Base-by-base conservation (phyloP, 192 early-diverging fungal genomes). In the Coemansia sp. region DNA sequence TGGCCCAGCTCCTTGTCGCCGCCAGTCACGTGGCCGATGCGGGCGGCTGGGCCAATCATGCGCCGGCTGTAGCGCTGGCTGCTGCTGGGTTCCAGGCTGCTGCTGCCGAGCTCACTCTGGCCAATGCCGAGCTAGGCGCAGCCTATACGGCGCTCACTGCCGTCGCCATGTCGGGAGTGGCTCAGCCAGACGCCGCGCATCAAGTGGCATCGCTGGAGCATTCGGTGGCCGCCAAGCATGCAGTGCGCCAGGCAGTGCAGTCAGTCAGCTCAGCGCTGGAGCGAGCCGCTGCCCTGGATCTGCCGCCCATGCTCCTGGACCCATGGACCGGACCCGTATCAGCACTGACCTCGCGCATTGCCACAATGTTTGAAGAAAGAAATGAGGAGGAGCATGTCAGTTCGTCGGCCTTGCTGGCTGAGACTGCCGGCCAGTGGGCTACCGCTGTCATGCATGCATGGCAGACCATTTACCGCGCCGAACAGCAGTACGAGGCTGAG, bases 401-500 rank as follows among this genome's bases (percentile, higher is more conserved):
- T 4, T 24, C 44, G 12, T 12, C 26, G 14, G 17, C 12, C n/a
- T 22, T 39, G 4, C 14, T 63, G 42, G 74, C 75, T 2, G 65
- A 46, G 7, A 37, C 62, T 2, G 65, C 66, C 5, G 76, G 62
- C 6, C 70, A 65, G 55, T 71, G 70, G 76, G 59, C 56, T 0
- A 79, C 70, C 0, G 70, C 64, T 2, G 70, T 72, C 14, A 68
- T 79, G 76, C 50, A 68, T 53, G 70, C 62, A 33, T 79, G 76
- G 76, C 76, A 79, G 55, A 46, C 62, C 0, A 62, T 79, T 12
- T 19, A 52, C 36, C 44, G n/a, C 7, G 76, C 76, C n/a, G 70
- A 79, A 52, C 8, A 57, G 41, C 56, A 65, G 58, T 62, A 40
- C 40, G 22, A 17, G 17, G 52, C 41, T 0, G 39, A n/a, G 3